Evolutionary conservation across 2,329 filamentous ascomycete genomes (phyloP), one percentile per base, ranked within the genome.

Genomic region (Didymella segeticola): DNA sequence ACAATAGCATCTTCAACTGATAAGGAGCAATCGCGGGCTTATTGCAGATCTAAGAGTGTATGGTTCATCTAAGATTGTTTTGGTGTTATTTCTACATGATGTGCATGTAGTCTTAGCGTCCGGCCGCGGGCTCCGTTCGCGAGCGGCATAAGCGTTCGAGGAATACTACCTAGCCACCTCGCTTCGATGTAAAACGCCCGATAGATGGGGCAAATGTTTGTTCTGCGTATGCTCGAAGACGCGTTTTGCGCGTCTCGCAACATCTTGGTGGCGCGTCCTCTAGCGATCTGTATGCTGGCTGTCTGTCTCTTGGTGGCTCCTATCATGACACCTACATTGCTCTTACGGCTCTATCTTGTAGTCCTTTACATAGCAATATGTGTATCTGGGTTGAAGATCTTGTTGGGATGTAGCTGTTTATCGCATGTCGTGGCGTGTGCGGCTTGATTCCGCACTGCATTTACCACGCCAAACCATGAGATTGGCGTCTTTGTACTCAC

Each of bases 101-200:
- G 20, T 43, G 38, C 43, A 33, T 43, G 11, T 12, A 8, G 12
- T 20, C 9, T 15, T 25, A 10, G n/a, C 12, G 19, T 42, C 30
- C 23, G 42, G 36, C 42, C 42, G 49, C 36, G 49, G 42, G 29
- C 14, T 19, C 49, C 42, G 49, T 14, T 17, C n/a, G 31, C 31
- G 23, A 15, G 26, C 15, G 8, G 25, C 4, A 38, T 47, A 17
- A 3, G 12, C 2, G 23, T 17, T 17, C 20, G 23, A 15, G 12
- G 5, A 26, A 20, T 10, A 12, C 23, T 14, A 45, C 15, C 19
- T 11, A 34, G 42, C 42, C 29, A 15, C 30, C 42, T 34, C 29
- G 42, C 42, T 45, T 36, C 22, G 22, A 45, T 27, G 15, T n/a
- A 27, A 11, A n/a, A n/a, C n/a, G 9, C n/a, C 22, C 29, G 20